Base-by-base conservation (phyloP, 78 protist genomes). In the Kipferlia bialata region DNA sequence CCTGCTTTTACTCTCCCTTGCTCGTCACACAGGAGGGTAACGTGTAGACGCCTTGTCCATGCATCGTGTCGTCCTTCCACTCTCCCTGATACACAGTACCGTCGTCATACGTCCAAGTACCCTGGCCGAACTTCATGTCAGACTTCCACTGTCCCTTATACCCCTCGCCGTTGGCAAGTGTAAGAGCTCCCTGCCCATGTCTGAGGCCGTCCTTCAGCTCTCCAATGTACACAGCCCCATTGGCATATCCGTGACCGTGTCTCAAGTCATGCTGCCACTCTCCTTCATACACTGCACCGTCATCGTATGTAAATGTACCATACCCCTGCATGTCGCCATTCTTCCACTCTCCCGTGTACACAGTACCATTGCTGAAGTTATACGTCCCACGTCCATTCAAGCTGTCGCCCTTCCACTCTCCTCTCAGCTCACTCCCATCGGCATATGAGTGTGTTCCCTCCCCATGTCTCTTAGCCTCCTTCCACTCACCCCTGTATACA, bases 101-200 rank as follows among this genome's bases (percentile, higher is more conserved):
- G 55, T 38, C 3, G 31, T 12, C 70, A 65, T 65, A 65, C 51
- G 10, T 65, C 54, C 51, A 54, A 2, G 32, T 2, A 10, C 70
- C 70, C 33, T 38, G 22, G 33, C 70, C 70, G 33, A 29, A 57
- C 7, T 53, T 44, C 55, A 18, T 1, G 55, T 34, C 70, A 28
- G 32, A 18, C 31, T 28, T 5, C 2, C 2, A 65, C 24, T 22
- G 2, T 3, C 70, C 70, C 39, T 5, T 41, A 10, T 41, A 41
- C 22, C 5, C 48, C 48, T 41, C 48, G 5, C 48, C 48, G 5
- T 5, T 41, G 22, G 48, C 48, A 13, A 41, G 48, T 41, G 5
- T 10, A 5, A 41, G 5, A 10, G 48, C 10, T 5, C 48, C 48
- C 22, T 5, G 48, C 22, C 48, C 48, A 5, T 41, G 22, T 5